A percentile compares a stretch with the other conserved stretches of the same genome.
phyloP scores from a whole-genome alignment of 2,329 filamentous ascomycete genomes.

The Verticillium klebahnii region DNA sequence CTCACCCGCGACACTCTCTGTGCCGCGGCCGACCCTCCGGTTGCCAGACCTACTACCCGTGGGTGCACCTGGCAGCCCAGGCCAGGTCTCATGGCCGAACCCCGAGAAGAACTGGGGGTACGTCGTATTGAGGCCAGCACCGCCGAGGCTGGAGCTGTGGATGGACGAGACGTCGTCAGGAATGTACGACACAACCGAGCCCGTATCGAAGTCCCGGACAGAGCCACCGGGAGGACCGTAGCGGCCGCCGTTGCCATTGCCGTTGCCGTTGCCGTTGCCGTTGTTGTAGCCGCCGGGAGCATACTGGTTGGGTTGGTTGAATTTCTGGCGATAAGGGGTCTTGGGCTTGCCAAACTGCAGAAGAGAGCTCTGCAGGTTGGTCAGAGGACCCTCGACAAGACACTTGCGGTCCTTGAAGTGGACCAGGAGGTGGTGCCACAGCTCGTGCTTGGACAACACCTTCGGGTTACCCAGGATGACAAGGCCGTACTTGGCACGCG shows the following conservation, averaged over 20 bases:
- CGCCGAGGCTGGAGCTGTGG: conserved; percentile 85
- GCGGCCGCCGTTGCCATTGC: conserved; percentile 17
- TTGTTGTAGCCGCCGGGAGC: conserved; percentile 31
- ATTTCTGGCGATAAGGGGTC: conserved; percentile 87
- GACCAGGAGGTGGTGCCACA: conserved; percentile 92
- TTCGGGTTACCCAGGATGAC: conserved; percentile 98
- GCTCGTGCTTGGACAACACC: conserved; percentile 92
- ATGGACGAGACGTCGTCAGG: conserved; percentile 96
- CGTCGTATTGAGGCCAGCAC: conserved; percentile 72
- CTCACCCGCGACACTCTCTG: conserved; percentile 83
- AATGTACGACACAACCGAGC: conserved; percentile 91
- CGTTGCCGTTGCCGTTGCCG: conserved; percentile 16
- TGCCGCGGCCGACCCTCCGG: conserved; percentile 61
- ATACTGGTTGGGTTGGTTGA: conserved; percentile 67
- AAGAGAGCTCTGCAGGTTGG: conserved; percentile 91
- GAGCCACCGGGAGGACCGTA: conserved; percentile 12
- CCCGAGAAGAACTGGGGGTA: conserved; percentile 95
- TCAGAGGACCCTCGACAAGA: conserved; percentile 90
- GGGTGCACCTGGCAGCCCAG: conserved; percentile 65
- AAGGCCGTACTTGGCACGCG: conserved; percentile 92
- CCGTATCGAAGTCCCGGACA: conserved; percentile 62
- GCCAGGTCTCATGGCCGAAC: conserved; percentile 87
- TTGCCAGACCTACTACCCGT: conserved; percentile 60
- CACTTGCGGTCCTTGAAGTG: conserved; percentile 98
- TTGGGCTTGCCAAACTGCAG: conserved; percentile 94